These are phyloP conservation scores for Coprinopsis strossmayeri DNA, from an alignment of 768 basidiomycete genomes.

Conservation along the genomic window DNA sequence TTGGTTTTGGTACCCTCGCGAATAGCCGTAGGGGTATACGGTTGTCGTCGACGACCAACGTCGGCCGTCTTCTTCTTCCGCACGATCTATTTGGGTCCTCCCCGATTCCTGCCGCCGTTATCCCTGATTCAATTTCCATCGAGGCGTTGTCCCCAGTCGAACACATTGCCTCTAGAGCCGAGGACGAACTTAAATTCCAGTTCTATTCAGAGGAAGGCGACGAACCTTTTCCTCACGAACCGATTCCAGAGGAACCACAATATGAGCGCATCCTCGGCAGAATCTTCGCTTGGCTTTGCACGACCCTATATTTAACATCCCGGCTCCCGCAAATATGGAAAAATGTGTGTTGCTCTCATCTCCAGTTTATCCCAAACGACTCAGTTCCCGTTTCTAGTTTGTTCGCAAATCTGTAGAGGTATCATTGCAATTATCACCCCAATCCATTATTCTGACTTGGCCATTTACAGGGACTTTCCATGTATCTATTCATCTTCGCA, in stretches of 20 bases:
- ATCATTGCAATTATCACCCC: slow-evolving; percentile 5
- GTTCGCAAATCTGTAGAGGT: slow-evolving; percentile 88
- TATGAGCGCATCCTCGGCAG: slow-evolving; percentile 75
- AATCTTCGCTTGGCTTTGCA: slow-evolving; percentile 91
- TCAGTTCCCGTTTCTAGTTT: slow-evolving; percentile 40
- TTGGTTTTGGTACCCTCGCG: slow-evolving; percentile 54
- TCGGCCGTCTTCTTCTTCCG: slow-evolving; percentile 43
- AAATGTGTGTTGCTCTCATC: slow-evolving; percentile 58
- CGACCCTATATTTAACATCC: slow-evolving; percentile 87
- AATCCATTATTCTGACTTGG: not conserved
- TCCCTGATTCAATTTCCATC: not conserved
- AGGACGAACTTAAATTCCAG: not conserved
- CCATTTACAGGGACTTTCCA: slow-evolving; percentile 70
- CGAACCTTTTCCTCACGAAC: slow-evolving; percentile 17
- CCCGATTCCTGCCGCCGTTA: slow-evolving; percentile 11
- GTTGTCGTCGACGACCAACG: slow-evolving; percentile 21
- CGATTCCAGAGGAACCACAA: slow-evolving; percentile 19
- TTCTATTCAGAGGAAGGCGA: not conserved
- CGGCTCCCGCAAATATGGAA: slow-evolving; percentile 99
- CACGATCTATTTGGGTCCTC: slow-evolving; percentile 10
- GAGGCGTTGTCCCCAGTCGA: not conserved
- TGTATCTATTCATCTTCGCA: slow-evolving; percentile 89
- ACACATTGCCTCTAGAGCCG: not conserved
- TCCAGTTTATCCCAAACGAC: slow-evolving; percentile 1
- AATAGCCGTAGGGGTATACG: slow-evolving; percentile 22